phyloP scores from a whole-genome alignment of 139 green algal species.

The Tetraselmis chui region DNA sequence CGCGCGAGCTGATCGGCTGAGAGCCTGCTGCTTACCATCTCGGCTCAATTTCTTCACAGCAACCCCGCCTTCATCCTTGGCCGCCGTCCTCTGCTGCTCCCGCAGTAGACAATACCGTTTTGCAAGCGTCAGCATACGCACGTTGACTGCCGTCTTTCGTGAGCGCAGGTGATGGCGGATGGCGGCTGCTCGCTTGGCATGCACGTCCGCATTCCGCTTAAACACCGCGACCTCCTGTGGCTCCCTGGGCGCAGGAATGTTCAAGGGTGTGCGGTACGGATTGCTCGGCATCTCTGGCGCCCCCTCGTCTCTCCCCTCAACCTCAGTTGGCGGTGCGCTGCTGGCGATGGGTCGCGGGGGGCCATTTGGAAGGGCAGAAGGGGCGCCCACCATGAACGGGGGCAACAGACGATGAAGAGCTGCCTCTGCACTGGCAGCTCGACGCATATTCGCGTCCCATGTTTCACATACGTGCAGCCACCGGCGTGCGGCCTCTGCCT shows the following conservation, averaged over 20 bases:
- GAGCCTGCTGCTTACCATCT: not conserved
- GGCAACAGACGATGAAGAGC: not conserved
- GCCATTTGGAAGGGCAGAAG: not conserved
- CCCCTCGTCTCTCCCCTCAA: not conserved
- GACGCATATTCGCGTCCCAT: not conserved
- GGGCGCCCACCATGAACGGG: not conserved
- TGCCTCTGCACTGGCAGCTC: not conserved
- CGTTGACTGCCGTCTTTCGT: not conserved
- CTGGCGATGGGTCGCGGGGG: not conserved
- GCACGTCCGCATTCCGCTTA: not conserved
- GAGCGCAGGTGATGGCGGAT: not conserved
- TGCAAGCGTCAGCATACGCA: not conserved
- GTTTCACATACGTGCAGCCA: not conserved
- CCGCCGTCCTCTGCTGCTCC: constrained; percentile 4
- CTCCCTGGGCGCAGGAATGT: not conserved
- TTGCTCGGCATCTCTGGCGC: not conserved
- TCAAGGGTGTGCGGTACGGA: not conserved
- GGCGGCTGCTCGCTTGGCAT: not conserved
- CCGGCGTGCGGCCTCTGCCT: not conserved
- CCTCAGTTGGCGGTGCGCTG: not conserved
- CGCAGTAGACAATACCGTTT: not conserved
- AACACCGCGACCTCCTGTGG: not conserved
- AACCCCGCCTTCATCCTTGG: not conserved
- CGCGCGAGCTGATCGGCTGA: not conserved
- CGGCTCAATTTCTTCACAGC: not conserved